phyloP scores from a whole-genome alignment of 2,329 filamentous ascomycete species.

The Blastomyces gilchristii region DNA sequence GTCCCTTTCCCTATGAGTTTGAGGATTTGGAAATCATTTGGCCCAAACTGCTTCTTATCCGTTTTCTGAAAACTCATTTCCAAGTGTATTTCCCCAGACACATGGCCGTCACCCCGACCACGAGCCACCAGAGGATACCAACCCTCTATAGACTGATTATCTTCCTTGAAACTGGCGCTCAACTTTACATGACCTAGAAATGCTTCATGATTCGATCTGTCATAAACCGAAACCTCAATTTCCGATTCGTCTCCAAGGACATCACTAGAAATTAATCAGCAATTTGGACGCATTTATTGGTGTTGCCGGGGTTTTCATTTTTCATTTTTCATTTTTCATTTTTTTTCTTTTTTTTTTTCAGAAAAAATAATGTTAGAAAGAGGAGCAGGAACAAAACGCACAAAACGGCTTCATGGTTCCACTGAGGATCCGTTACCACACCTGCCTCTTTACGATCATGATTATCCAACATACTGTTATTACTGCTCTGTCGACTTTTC shows the following conservation, averaged over 20 bases:
- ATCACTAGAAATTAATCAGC: conserved; percentile 51
- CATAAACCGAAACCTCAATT: conserved; percentile 89
- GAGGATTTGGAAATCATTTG: conserved; percentile 89
- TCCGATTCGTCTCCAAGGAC: conserved; percentile 85
- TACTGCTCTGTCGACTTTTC: conserved; percentile 92
- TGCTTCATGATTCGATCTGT: conserved; percentile 71
- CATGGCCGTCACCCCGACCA: conserved; percentile 65
- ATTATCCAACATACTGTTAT: conserved; percentile 68
- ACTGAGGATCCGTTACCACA: conserved; percentile 72
- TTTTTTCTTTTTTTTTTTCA: not conserved
- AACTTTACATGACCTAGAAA: conserved; percentile 88
- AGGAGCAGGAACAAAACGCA: conserved; percentile 42
- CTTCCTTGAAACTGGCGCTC: conserved; percentile 57
- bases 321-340: not conserved
- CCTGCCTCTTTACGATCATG: conserved; percentile 49
- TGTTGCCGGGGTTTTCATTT: not conserved
- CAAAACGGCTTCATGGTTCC: conserved; percentile 95
- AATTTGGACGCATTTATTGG: not conserved
- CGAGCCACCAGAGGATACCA: conserved; percentile 79
- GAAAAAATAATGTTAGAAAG: not conserved
- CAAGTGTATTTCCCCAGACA: conserved; percentile 78
- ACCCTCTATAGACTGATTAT: conserved; percentile 62
- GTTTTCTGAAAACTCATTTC: conserved; percentile 76
- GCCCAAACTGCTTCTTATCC: conserved; percentile 84
- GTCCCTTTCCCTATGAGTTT: conserved; percentile 97